Conservation (phyloP, 257 asterid species). For the Rhazya stricta region DNA sequence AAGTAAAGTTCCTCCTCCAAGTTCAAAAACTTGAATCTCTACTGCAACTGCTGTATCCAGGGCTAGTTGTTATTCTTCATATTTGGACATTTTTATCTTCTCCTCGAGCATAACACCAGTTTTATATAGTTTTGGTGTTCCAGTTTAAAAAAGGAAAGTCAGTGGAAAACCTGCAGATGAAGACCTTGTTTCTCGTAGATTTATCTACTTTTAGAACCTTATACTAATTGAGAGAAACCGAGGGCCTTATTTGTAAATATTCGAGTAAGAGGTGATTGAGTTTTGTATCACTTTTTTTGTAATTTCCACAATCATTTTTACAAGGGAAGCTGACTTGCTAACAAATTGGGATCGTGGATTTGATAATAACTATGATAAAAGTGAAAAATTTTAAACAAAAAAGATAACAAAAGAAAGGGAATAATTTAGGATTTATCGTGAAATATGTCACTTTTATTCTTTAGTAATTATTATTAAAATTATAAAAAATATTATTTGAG, state of each 20-base stretch:
- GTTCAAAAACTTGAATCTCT: slow-evolving; percentile 18
- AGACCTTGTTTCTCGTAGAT: background rate
- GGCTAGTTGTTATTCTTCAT: background rate
- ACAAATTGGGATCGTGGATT: too few species aligned
- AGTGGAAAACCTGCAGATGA: background rate
- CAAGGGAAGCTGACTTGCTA: too few species aligned
- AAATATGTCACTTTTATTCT: too few species aligned
- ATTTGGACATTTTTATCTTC: background rate
- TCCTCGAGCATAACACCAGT: background rate
- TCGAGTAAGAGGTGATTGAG: background rate
- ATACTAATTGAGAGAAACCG: background rate
- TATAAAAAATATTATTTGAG: too few species aligned
- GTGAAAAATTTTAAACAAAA: too few species aligned
- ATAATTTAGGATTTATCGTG: too few species aligned
- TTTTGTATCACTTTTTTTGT: background rate
- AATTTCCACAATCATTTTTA: too few species aligned
- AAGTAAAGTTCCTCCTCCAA: slow-evolving; percentile 23
- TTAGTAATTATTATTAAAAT: too few species aligned
- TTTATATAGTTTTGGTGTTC: background rate
- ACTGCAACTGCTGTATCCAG: slow-evolving; percentile 5
- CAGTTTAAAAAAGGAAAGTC: background rate
- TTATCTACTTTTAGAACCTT: too few species aligned
- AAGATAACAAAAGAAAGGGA: too few species aligned
- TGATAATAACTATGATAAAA: too few species aligned
- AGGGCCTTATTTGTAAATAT: slow-evolving; percentile 2